phyloP scores from a whole-genome alignment of 2,329 filamentous ascomycete genomes.

The Cylindrodendrum hubeiense region DNA sequence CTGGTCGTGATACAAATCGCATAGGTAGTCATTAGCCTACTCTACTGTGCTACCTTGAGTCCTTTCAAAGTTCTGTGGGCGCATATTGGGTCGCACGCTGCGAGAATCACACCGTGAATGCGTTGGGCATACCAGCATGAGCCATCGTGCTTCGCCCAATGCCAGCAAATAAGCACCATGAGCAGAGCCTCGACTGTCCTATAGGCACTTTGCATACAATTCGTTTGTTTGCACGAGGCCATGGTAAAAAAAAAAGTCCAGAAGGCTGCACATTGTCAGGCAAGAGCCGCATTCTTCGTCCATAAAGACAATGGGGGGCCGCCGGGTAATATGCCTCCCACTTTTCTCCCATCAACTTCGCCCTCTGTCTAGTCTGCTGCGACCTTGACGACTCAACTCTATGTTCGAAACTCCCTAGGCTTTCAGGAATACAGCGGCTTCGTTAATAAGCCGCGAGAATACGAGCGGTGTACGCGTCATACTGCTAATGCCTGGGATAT shows the following conservation, averaged over 20 bases:
- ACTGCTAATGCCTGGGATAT: too few species aligned
- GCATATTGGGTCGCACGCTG: background rate
- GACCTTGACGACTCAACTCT: background rate
- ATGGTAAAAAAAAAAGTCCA: too few species aligned
- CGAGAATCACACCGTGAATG: background rate
- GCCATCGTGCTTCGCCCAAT: background rate
- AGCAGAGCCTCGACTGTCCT: background rate
- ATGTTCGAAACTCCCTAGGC: background rate
- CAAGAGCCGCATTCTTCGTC: background rate
- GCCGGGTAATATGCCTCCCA: background rate
- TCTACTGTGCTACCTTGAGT: background rate
- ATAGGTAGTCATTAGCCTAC: background rate
- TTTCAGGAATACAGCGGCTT: background rate
- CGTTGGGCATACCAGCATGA: background rate
- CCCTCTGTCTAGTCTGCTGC: background rate
- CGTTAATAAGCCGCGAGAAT: too few species aligned
- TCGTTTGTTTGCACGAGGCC: too few species aligned
- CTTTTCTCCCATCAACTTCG: too few species aligned
- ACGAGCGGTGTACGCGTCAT: background rate
- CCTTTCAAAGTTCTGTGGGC: background rate
- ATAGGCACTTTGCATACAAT: background rate
- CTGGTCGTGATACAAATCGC: too few species aligned
- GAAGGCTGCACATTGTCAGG: too few species aligned
- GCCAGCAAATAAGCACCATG: background rate
- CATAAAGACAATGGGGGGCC: background rate